Base-by-base conservation (phyloP, 2,329 filamentous ascomycete species). In the Gyromitra esculenta region DNA sequence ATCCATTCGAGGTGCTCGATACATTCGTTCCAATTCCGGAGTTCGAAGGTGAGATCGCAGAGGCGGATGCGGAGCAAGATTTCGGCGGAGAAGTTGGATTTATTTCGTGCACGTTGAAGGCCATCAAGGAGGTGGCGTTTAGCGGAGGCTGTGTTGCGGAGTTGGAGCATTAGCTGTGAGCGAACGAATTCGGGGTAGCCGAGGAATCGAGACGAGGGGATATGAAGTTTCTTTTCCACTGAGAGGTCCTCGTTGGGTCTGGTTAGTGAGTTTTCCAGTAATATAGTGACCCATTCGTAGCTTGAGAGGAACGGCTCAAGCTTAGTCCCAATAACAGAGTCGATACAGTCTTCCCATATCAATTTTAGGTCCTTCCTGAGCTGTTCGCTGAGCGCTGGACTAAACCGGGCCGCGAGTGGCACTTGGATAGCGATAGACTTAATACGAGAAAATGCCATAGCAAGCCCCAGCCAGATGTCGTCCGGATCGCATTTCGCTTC, bases 351-450 rank as follows among this genome's bases (percentile, higher is more conserved):
- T 13, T 63, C 39, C 66, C 73, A 75, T n/a, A 70, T 35, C 18
- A 72, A 2, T 54, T 43, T 52, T 4, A 71, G 15, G 57, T 75
- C 73, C 18, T 64, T 65, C 8, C 48, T 45, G 1, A 75, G 52
- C 18, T 65, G 48, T 5, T 56, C 48, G 31, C 56, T 11, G 25
- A 75, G 73, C 11, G 43, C 56, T 6, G 66, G 39, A 35, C 31
- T 69, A 37, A 77, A 75, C 5, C 25, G 57, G n/a, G 13, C 21
- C 3, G 41, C 50, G 8, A 77, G 71, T 18, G 60, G 64, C 11
- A 45, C 63, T 64, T 77, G 75, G 18, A 56, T 59, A 60, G 63
- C 57, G 21, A 75, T 56, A 8, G 71, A 75, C 4, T 65, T 71
- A 8, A 75, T 39, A 1, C 71, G 56, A 21, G 63, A 63, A 48